Conservation (phyloP, 805 yeast genomes). For the Lipomyces orientalis region DNA sequence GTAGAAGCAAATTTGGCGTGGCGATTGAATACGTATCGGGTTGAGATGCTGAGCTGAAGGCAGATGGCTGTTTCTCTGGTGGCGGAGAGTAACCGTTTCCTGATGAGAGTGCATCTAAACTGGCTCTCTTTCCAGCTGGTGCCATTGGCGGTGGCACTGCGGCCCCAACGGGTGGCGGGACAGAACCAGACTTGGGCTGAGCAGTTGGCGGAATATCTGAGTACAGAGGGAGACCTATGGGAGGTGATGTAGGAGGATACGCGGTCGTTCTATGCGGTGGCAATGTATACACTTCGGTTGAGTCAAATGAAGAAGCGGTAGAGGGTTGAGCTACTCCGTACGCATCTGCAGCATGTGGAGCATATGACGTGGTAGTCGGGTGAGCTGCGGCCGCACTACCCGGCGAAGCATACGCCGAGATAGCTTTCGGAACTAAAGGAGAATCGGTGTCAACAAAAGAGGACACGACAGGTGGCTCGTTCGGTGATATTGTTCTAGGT, state of each 20-base stretch:
- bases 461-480: neutral
- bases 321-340: neutral
- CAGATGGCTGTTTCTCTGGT: neutral
- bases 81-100: slow-evolving; percentile 1
- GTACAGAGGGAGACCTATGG: slow-evolving; percentile 12
- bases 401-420: neutral
- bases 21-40: neutral
- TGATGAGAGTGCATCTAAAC: slow-evolving; percentile 6
- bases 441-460: slow-evolving; percentile 9
- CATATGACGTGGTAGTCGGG: neutral
- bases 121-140: slow-evolving; percentile 4
- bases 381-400: slow-evolving; percentile 1
- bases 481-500: neutral
- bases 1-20: neutral
- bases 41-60: neutral
- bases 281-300: neutral
- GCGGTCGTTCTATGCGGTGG: neutral
- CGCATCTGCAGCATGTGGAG: neutral
- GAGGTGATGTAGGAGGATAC: slow-evolving; percentile 2
- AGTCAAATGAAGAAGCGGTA: neutral
- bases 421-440: slow-evolving; percentile 4
- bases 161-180: slow-evolving; percentile 19
- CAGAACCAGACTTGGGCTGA: slow-evolving; percentile 11
- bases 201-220: slow-evolving; percentile 23
- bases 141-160: slow-evolving; percentile 4